Conservation (phyloP, 108 stramenopile species). For the Epipyxis sp. region DNA sequence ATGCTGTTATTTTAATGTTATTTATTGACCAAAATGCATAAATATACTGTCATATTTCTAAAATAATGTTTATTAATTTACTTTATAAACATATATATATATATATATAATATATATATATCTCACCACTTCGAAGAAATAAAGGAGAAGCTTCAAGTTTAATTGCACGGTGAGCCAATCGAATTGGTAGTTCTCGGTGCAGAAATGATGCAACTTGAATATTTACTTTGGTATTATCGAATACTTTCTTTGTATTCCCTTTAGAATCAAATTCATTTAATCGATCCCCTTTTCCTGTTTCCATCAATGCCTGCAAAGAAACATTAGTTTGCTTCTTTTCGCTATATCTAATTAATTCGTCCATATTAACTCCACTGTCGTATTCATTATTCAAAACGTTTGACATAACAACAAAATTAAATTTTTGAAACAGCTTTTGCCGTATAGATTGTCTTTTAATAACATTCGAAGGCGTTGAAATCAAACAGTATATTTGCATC, state of each 20-base stretch:
- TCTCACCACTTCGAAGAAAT: constrained; percentile 10
- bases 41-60: no score
- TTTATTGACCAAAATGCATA: no score
- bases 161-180: constrained; percentile 86
- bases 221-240: neutral
- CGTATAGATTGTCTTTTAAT: no score
- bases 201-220: constrained; percentile 80
- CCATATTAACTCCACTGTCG: no score
- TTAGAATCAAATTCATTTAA: constrained; percentile 37
- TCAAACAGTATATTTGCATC: no score
- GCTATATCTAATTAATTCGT: neutral
- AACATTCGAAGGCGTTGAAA: no score
- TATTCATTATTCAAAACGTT: no score
- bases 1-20: no score
- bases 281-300: constrained; percentile 51
- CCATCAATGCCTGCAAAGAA: constrained; percentile 51
- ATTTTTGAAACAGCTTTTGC: no score
- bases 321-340: constrained; percentile 34
- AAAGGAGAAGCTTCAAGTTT: constrained; percentile 63
- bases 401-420: no score
- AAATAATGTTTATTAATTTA: no score
- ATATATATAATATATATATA: neutral
- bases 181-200: constrained; percentile 90
- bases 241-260: constrained; percentile 32
- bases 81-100: neutral